Percentiles rank a stretch among this genome's conserved stretches.
Conservation (phyloP, 257 asterid species). For the Penstemon newberryi region DNA sequence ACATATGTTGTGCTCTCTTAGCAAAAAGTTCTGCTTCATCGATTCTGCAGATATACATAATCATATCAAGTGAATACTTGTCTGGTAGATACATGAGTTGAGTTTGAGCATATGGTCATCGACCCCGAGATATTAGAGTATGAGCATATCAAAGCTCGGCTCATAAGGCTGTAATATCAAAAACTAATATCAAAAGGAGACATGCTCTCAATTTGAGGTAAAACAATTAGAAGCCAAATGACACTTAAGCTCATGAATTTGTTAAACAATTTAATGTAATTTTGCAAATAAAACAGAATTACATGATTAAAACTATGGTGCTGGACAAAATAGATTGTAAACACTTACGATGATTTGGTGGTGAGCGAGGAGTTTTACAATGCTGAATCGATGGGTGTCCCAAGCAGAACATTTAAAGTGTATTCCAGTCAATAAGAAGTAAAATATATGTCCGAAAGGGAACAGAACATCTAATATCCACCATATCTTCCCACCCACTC, state of each 20-base stretch:
- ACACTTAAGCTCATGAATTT: no score
- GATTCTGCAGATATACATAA: constrained; percentile 39
- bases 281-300: neutral
- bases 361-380: neutral
- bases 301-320: neutral
- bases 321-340: neutral
- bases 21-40: constrained; percentile 77
- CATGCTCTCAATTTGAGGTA: neutral
- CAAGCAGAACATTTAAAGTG: constrained; percentile 1
- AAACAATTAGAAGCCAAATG: neutral
- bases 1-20: constrained; percentile 58
- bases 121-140: no score
- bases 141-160: neutral
- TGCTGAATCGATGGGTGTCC: neutral
- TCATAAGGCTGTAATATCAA: neutral
- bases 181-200: neutral
- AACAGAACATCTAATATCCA: neutral
- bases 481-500: neutral
- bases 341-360: neutral
- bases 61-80: neutral
- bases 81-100: neutral
- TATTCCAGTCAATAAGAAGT: neutral
- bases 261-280: no score
- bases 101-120: no score
- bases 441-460: neutral